Conservation (phyloP, 202 grass and related monocot species). For the Brachypodium distachyon region DNA sequence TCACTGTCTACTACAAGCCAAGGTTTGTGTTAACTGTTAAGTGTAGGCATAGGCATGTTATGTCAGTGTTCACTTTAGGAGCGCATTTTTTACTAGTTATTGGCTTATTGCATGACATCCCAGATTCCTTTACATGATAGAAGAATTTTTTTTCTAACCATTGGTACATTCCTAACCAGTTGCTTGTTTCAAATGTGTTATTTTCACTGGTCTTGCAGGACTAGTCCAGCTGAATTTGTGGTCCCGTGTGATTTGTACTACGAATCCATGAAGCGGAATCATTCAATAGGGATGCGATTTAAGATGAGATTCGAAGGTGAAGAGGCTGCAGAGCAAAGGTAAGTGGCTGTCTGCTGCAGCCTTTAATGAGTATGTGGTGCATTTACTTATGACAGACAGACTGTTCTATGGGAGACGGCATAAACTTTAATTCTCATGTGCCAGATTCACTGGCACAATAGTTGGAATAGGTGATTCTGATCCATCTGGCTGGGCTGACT, state of each 20-base stretch:
- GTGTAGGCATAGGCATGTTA: background rate
- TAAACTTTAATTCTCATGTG: constrained; percentile 6
- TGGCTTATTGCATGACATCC: background rate
- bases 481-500: constrained; percentile 64
- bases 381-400: background rate
- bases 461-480: constrained; percentile 70
- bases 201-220: constrained; percentile 34
- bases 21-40: constrained; percentile 34
- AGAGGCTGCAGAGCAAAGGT: constrained; percentile 84
- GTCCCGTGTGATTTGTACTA: constrained; percentile 46
- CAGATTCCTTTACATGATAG: background rate
- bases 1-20: constrained; percentile 94
- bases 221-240: constrained; percentile 86
- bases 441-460: constrained; percentile 83
- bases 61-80: constrained; percentile 1
- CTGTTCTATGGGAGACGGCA: background rate
- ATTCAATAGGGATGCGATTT: constrained; percentile 92
- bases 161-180: background rate
- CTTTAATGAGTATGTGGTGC: background rate
- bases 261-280: constrained; percentile 64
- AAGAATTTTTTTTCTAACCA: background rate
- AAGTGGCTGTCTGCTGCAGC: background rate
- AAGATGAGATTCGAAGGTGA: constrained; percentile 97
- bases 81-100: background rate
- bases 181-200: constrained; percentile 1